Evolutionary conservation across 2,329 filamentous ascomycete genomes (phyloP), one percentile per base, ranked within the genome.

Genomic region (Penicillium sp.): DNA sequence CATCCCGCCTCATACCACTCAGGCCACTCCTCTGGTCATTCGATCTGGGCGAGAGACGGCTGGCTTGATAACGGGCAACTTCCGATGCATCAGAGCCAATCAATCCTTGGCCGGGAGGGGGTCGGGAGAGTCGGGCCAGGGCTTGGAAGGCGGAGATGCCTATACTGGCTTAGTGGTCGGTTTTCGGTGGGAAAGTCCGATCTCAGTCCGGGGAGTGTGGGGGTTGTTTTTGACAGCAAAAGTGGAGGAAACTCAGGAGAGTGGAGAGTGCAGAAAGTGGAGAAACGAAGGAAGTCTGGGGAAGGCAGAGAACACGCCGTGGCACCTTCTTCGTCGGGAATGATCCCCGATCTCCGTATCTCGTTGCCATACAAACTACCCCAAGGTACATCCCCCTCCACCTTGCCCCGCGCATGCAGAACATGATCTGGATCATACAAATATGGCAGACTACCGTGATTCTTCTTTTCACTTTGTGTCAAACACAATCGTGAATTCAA

Each of bases 331-430:
- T 6, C 24, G 44, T 70, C 70, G 70, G 67, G 55, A 53, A 67
- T 71, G 50, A 37, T 45, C 36, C 40, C 69, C 70, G 70, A 71
- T 63, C 29, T 57, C 69, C 70, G 70, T 66, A 46, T 57, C 36
- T 54, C 10, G 5, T 10, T 28, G 24, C 24, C 24, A 28, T 5
- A 5, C 24, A 28, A 28, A 5, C 24, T 10, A 3, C n/a, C n/a
- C n/a, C n/a, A n/a, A n/a, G n/a, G n/a, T n/a, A 16, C 40, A 28
- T 23, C 26, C 8, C 26, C 42, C 26, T 11, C 21, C 21, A 57
- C 51, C 47, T 34, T 51, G 31, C 43, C 34, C 52, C 49, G 47
- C 44, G n/a, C 13, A 40, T 14, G 33, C 28, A 45, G 24, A 8
- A 29, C 23, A 34, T n/a, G 33, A 24, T 19, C 16, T 18, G 21